Evolutionary conservation across 257 asterid species (phyloP).

Genomic region (Solanum sparsipilum): DNA sequence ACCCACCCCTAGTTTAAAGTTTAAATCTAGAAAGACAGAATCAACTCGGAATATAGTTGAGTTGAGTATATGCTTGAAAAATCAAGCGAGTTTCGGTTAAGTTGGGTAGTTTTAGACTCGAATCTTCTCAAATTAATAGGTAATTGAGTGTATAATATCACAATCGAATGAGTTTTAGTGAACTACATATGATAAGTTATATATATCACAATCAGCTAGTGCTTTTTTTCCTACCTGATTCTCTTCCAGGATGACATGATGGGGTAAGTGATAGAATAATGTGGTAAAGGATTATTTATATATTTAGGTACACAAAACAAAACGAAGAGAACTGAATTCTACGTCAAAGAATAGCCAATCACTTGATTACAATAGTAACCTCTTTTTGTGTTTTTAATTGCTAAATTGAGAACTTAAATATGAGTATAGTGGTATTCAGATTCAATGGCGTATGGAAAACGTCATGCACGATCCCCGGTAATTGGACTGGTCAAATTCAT

Average conservation of each 20-base stretch:
- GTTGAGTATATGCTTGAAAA: neutral
- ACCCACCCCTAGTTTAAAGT: neutral
- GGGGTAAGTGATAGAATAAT: neutral
- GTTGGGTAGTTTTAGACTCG: neutral
- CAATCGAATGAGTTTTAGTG: neutral
- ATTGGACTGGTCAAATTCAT: constrained; percentile 8
- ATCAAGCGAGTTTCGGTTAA: neutral
- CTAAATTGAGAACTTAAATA: neutral
- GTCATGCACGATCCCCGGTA: constrained; percentile 18
- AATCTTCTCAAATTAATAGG: neutral
- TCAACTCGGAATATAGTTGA: neutral
- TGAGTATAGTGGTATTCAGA: neutral
- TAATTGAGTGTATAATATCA: neutral
- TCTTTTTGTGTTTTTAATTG: neutral
- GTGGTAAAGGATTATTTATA: too few species aligned
- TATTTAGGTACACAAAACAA: neutral
- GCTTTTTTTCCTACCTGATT: neutral
- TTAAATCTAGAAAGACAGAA: neutral
- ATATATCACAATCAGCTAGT: neutral
- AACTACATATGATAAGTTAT: neutral
- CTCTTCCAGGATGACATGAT: neutral
- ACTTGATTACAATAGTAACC: neutral
- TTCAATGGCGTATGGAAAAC: constrained; percentile 24
- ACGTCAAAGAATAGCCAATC: neutral
- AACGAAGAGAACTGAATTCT: neutral